Evolutionary conservation across 768 basidiomycete genomes (phyloP).

Genomic region (Lactarius trivialis): DNA sequence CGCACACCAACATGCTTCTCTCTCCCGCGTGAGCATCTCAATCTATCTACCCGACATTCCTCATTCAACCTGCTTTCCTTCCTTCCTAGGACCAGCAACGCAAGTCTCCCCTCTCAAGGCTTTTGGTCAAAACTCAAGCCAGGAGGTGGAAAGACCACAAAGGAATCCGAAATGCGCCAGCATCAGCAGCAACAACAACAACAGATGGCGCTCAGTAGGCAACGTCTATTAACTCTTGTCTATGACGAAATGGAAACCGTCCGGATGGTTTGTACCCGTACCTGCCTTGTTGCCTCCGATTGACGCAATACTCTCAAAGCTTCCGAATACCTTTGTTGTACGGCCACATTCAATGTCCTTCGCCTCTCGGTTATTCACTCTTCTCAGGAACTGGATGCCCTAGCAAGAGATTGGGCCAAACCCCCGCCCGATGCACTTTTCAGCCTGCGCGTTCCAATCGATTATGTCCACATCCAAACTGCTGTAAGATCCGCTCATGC

Average conservation of each 20-base stretch:
- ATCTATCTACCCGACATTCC: constrained; percentile 20
- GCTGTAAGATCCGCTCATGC: constrained; percentile 45
- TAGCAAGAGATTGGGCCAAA: constrained; percentile 81
- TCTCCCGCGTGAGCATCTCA: constrained; percentile 63
- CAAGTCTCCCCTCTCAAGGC: constrained; percentile 45
- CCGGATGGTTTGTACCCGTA: constrained; percentile 45
- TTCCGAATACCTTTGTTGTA: constrained; percentile 63
- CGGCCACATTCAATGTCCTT: constrained; percentile 25
- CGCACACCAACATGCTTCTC: constrained; percentile 51
- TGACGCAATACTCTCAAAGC: constrained; percentile 34
- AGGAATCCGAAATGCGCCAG: constrained; percentile 55
- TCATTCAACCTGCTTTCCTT: constrained; percentile 33
- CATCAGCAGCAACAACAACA: constrained; percentile 40
- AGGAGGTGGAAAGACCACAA: constrained; percentile 30
- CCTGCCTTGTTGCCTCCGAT: background rate
- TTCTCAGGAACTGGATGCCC: constrained; percentile 66
- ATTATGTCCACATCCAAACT: constrained; percentile 79
- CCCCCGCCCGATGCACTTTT: constrained; percentile 76
- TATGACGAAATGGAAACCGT: constrained; percentile 86
- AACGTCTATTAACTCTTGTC: constrained; percentile 72
- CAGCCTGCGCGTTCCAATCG: constrained; percentile 75
- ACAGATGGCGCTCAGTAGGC: constrained; percentile 64
- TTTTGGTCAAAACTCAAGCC: constrained; percentile 66
- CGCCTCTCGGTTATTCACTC: constrained; percentile 1
- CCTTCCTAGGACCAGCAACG: constrained; percentile 53